A percentile compares a stretch with the other conserved stretches of the same genome.
phyloP scores from a whole-genome alignment of 208 protist genomes.

The Acanthamoeba healyi region DNA sequence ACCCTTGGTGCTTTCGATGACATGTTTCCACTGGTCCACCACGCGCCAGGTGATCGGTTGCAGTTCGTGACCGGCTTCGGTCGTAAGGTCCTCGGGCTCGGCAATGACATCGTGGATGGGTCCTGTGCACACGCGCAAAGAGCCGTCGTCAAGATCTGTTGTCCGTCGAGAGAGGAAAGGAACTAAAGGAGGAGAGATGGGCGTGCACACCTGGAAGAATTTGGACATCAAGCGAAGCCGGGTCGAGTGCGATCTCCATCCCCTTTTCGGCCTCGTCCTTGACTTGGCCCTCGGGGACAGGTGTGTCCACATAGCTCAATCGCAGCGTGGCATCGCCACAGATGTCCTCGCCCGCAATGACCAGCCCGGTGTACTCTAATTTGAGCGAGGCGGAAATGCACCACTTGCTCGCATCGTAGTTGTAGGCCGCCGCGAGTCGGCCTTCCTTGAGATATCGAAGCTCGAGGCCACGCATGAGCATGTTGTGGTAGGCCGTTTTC shows the following conservation, averaged over 20 bases:
- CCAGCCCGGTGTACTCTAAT: background rate
- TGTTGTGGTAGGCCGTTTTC: background rate
- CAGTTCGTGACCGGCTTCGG: background rate
- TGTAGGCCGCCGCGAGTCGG: background rate
- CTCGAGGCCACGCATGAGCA: constrained; percentile 33
- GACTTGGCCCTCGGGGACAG: background rate
- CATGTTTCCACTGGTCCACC: constrained; percentile 28
- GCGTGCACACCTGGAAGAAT: background rate
- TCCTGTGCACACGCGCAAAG: background rate
- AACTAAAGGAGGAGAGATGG: background rate
- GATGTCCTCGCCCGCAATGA: background rate
- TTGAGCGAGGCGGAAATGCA: background rate
- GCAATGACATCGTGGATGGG: background rate
- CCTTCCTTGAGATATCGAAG: background rate
- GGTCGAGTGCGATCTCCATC: background rate
- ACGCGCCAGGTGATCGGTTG: background rate
- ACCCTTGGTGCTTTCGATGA: background rate
- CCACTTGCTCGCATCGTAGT: background rate
- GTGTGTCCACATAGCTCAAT: background rate
- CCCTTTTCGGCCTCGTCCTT: background rate
- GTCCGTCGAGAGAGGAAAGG: too few species aligned
- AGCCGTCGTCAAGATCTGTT: too few species aligned
- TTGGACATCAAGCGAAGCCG: background rate
- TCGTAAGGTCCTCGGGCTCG: background rate
- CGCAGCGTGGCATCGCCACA: background rate